phyloP scores from a whole-genome alignment of 176 grass and related monocot genomes.

The Carex littledalei region DNA sequence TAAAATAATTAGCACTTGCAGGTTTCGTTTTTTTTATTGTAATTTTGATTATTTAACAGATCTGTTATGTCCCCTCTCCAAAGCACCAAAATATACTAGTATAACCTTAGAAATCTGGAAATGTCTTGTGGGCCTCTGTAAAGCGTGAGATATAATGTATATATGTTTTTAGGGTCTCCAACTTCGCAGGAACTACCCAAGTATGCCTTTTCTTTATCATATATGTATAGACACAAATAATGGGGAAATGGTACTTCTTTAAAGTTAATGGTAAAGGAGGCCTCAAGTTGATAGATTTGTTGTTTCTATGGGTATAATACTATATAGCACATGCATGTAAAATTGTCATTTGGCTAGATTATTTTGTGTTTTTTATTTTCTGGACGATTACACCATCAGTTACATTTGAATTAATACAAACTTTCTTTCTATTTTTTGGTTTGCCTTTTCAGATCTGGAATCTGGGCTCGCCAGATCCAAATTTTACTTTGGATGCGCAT shows the following conservation, averaged over 20 bases:
- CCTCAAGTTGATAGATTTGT: not conserved
- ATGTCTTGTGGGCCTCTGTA: not conserved
- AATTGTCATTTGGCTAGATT: not conserved
- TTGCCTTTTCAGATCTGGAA: slow-evolving; percentile 78
- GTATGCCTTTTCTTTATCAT: not conserved
- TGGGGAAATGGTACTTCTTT: not conserved
- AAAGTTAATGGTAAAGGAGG: not conserved
- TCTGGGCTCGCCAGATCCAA: slow-evolving; percentile 97
- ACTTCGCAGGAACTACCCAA: not conserved
- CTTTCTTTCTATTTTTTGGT: slow-evolving; percentile 18
- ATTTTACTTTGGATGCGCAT: slow-evolving; percentile 95
- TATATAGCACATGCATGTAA: not conserved
- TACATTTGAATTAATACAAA: slow-evolving; percentile 21
- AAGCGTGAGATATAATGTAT: not conserved
- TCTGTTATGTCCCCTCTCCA: not conserved
- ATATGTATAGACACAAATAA: not conserved
- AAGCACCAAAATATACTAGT: not conserved
- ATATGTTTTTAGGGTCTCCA: not conserved
- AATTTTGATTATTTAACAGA: not conserved
- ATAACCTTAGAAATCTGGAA: not conserved
- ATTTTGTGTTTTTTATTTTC: not conserved
- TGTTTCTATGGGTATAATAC: not conserved
- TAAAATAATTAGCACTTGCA: not conserved
- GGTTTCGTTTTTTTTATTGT: slow-evolving; percentile 2
- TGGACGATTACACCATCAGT: not conserved